Evolutionary conservation across 306 rosid species (phyloP), one percentile per base, ranked within the genome.

Genomic region (Hylodesmum podocarpum): DNA sequence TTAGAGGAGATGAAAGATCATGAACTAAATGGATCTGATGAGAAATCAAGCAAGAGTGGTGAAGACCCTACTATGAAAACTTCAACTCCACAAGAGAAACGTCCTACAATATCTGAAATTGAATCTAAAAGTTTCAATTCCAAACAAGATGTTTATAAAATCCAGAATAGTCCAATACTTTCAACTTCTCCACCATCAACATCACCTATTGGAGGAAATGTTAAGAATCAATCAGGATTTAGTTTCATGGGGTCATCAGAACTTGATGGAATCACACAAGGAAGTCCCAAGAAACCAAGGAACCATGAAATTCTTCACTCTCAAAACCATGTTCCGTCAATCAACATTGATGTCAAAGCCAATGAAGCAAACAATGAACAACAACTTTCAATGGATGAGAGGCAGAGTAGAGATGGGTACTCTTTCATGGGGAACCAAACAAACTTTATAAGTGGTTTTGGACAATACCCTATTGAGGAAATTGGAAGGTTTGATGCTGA

Each of bases 381-480:
- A 14, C 81, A 87, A 1, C 54, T 85, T 40, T 67, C 96, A 4
- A 80, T 89, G 87, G 90, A 85, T 16, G 86, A 82, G 3, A 84
- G 94, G 76, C 91, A 89, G 29, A 81, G 79, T 46, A 87, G 96
- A 80, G 96, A 94, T 71, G 97, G 84, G 27, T 95, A 90, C 82
- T 85, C 95, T 4, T 95, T 95, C 66, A 84, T 89, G 78, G 93
- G 90, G 29, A 80, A 73, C 61, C 99, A 92, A 82, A 83, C 96
- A 36, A 91, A 90, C 73, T 95, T 95, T 54, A 87, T 87, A 0
- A 90, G 91, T 25, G 90, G 89, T 4, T 95, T 95, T 25, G 99
- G 96, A 15, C 97, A 95, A 37, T 95, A 90, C 84, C 97, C 97
- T 10, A 92, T 95, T 16, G 96, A 85, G 4, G 97, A 95, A 78